Conservation (phyloP, 768 basidiomycete species). For the Stropharia rugosoannulata region DNA sequence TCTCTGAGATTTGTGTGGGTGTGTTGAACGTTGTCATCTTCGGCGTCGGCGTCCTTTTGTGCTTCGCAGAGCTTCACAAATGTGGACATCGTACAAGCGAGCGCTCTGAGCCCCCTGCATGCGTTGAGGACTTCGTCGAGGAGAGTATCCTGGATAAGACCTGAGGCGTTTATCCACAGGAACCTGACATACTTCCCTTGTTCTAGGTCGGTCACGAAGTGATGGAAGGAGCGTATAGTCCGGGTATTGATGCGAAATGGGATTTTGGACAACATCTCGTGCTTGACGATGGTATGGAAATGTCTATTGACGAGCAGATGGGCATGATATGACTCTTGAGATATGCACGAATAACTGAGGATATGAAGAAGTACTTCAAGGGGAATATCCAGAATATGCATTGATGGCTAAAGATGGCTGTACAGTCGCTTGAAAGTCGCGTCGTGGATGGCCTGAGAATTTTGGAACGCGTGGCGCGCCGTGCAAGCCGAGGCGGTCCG, state of each 20-base stretch:
- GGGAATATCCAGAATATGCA: too few species aligned
- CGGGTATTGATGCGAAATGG: background rate
- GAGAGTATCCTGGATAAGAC: background rate
- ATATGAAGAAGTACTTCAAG: background rate
- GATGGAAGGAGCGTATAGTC: background rate
- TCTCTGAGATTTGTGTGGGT: background rate
- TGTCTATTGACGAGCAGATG: background rate
- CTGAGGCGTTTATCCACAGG: constrained; percentile 2
- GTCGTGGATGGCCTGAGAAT: too few species aligned
- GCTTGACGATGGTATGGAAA: background rate
- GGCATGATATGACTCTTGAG: background rate
- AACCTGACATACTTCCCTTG: background rate
- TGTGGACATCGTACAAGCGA: background rate
- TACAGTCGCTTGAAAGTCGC: too few species aligned
- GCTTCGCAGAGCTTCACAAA: background rate
- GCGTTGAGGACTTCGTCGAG: background rate
- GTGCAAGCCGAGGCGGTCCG: too few species aligned
- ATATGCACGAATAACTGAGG: background rate
- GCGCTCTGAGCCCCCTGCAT: background rate
- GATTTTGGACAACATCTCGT: background rate
- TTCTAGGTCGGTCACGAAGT: background rate
- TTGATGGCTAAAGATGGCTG: too few species aligned
- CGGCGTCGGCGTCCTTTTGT: background rate
- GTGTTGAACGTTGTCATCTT: background rate
- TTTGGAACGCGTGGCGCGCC: too few species aligned